Base-by-base conservation (phyloP, 441 rosid species). In the Erodium chrysanthum region DNA sequence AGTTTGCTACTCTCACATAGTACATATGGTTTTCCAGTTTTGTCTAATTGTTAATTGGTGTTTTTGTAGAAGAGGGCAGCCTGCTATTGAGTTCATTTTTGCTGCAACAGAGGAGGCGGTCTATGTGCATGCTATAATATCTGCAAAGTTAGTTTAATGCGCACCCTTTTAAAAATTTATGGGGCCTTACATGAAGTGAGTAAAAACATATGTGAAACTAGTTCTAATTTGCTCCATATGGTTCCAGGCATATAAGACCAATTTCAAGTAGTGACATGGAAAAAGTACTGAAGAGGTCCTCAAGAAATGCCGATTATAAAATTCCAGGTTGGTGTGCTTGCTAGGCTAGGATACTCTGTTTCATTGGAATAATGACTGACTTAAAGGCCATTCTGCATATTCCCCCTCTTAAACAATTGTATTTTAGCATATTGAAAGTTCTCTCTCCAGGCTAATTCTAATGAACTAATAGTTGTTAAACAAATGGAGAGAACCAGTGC, bases 91-190 rank as follows among this genome's bases (percentile, higher is more conserved):
- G 82, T 90, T 96, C 82, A 79, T 92, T 75, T 96, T 96, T 83
- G 85, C 99, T 81, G 97, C 99, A 46, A 87, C 96, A 15, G 94
- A 89, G 74, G 99, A 96, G 83, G 89, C 98, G 9, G 84, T 96
- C 69, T 90, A 86, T 81, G 94, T 89, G 69, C 98, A 92, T 82
- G 96, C 79, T 68, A 76, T 90, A 71, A 79, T 92, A 74, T 88
- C 96, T 40, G 92, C 99, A 78, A 96, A 90, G 99, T 92, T 66
- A 56, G 99, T 85, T 70, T 74, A 44, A 66, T 68, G 71, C 46
- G 44, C 59, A 62, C 67, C 62, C 76, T 20, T 8, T 15, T n/a
- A n/a, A n/a, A 66, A 73, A 62, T 63, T 74, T 69, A 42, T 48
- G 44, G 35, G 23, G 65, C 31, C 27, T 71, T 65, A 62, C 65